Evolutionary conservation across 75 land plant genomes (phyloP), one percentile per base, ranked within the genome.

Genomic region (Pseudotsuga menziesii): DNA sequence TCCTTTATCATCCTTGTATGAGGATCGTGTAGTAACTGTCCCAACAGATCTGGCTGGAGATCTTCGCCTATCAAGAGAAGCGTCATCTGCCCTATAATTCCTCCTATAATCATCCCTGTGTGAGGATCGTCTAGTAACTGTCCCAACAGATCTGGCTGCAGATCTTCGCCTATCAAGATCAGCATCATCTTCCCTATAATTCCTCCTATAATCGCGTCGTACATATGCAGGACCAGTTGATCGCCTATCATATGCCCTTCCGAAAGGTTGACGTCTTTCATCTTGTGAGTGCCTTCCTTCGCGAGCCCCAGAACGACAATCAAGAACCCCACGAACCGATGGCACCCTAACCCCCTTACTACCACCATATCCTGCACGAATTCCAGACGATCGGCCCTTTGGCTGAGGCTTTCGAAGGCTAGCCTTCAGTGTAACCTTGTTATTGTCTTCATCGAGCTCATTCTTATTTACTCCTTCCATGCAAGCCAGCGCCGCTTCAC

Each of bases 401-500:
- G 17, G 20, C 20, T 17, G 60, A 58, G 22, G 60, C 1, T 58
- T 58, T 19, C 22, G 1, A 58, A 58, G 19, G 3, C 4, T 19
- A 22, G n/a, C 60, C n/a, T 58, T 29, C 32, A 29, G 32, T 0
- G 32, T 58, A 58, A 88, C 87, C n/a, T 89, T 89, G 12, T 26
- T 58, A 29, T 86, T 86, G 20, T 86, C 91, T 32, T 86, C 86
- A 35, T 70, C n/a, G n/a, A n/a, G 60, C 64, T 82, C 83, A 3
- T 77, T 61, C 54, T 82, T 81, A 69, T 86, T 89, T 55, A 85
- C 36, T 15, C 85, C 85, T 32, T 89, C 84, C 56, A 83, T 80
- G 69, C 91, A 89, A 41, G 82, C 80, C 23, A 86, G 25, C n/a
- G 91, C 88, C 52, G 63, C 75, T 48, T 89, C 86, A 11, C 83